Evolutionary conservation across 805 yeast species (phyloP).

Genomic region (Nakazawaea ishiwadae): DNA sequence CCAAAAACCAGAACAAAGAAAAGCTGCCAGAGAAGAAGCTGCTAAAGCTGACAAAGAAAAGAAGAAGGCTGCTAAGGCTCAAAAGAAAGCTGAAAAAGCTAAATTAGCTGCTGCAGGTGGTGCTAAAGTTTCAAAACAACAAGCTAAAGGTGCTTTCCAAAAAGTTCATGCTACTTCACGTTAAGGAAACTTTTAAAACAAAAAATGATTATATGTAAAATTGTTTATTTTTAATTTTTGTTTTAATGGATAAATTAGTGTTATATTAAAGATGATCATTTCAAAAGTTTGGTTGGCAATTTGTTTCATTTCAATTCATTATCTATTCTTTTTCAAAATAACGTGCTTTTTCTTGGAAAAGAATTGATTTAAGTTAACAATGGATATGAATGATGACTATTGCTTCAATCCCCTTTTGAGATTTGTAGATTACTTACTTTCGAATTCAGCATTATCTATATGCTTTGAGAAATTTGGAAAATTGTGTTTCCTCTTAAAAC

Average conservation of each 20-base stretch:
- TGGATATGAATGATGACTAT: too few relatives aligned
- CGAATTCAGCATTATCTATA: too few relatives aligned
- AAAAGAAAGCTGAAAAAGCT: constrained; percentile 93
- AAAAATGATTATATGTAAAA: too few relatives aligned
- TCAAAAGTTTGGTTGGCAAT: neutral
- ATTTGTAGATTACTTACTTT: too few relatives aligned
- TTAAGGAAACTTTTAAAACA: constrained; percentile 39
- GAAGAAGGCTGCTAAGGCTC: constrained; percentile 88
- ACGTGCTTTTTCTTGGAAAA: neutral
- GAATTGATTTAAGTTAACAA: too few relatives aligned
- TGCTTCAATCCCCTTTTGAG: too few relatives aligned
- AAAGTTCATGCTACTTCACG: constrained; percentile 96
- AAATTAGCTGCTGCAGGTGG: constrained; percentile 73
- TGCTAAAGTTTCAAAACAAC: constrained; percentile 86
- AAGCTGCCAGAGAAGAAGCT: constrained; percentile 94
- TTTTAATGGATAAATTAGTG: neutral
- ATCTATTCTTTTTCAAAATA: neutral
- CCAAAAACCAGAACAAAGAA: constrained; percentile 94
- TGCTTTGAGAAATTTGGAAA: too few relatives aligned
- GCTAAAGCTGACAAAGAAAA: constrained; percentile 77
- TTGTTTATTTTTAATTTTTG: neutral
- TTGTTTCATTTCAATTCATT: neutral
- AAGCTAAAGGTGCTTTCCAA: constrained; percentile 97
- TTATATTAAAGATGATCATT: neutral
- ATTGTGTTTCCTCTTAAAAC: too few relatives aligned